Evolutionary conservation across 2,329 filamentous ascomycete genomes (phyloP), one percentile per base, ranked within the genome.

Genomic region (Colletotrichum aenigma): DNA sequence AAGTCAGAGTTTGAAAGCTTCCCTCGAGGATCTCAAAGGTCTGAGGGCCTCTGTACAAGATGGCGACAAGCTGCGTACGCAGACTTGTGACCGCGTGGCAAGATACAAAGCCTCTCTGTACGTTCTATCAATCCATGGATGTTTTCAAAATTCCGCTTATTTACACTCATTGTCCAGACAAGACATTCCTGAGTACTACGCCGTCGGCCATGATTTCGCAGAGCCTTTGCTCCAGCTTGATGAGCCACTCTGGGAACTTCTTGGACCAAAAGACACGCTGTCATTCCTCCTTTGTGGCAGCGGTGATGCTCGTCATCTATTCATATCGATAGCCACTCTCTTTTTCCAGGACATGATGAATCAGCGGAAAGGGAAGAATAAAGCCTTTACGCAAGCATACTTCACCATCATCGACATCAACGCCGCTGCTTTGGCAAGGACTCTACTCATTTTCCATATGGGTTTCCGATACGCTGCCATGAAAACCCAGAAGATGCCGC

Each of bases 381-480:
- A 62, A 6, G 21, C 38, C 13, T 77, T 74, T 55, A 30, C 64
- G 16, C 73, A 76, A 10, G 43, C 78, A 12, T 78, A 80, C 65
- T 72, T 81, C 13, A 80, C 80, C 3, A 28, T 80, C 16, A 10
- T 81, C 1, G 80, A 81, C 65, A 52, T 78, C 62, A 81, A 80
- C 12, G 52, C 78, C 2, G 77, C 80, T 2, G 76, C 78, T 4
- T 55, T 81, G 15, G 79, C 80, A 4, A 80, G 77, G n/a, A 70
- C 75, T 7, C 71, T 81, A 13, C 68, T 80, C 38, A 68, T 81
- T 15, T 77, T 80, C 26, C 68, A 77, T 16, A 74, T 79, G 74
- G 48, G 76, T 21, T 16, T 61, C 2, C 26, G 24, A 3, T 76
- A 74, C 24, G 30, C 52, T 21, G 30, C 61, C 4, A 60, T 68